Conservation (phyloP, 2,329 filamentous ascomycete species). For the Cladosporium sp. region DNA sequence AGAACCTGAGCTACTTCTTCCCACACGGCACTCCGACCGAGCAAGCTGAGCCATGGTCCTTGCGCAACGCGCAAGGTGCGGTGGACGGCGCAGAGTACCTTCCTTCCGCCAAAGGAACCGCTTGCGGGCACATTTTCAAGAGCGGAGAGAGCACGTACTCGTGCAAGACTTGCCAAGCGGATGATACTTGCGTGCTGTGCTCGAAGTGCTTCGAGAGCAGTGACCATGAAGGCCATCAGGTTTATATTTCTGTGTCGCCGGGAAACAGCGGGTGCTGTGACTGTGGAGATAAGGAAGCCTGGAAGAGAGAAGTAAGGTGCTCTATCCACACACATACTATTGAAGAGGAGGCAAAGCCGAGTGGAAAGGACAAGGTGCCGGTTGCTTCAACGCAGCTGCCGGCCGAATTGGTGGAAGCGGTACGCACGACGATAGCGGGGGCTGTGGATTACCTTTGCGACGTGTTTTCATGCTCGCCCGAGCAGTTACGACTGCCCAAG, state of each 20-base stretch:
- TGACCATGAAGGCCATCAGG: conserved; percentile 88
- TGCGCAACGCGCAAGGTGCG: conserved; percentile 84
- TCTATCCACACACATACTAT: conserved; percentile 70
- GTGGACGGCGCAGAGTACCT: conserved; percentile 92
- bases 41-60: conserved; percentile 51
- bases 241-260: conserved; percentile 78
- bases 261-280: conserved; percentile 96
- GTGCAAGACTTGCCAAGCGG: conserved; percentile 88
- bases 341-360: conserved; percentile 28
- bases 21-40: conserved; percentile 53
- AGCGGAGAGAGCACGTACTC: conserved; percentile 87
- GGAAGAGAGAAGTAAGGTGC: conserved; percentile 80
- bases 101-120: conserved; percentile 80
- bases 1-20: conserved; percentile 76
- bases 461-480: conserved; percentile 94
- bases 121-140: conserved; percentile 97
- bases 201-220: conserved; percentile 91
- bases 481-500: conserved; percentile 84
- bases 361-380: conserved; percentile 49
- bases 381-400: conserved; percentile 47
- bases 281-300: conserved; percentile 92
- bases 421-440: conserved; percentile 78
- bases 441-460: conserved; percentile 94
- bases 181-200: conserved; percentile 93
- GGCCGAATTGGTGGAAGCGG: conserved; percentile 66